phyloP scores from a whole-genome alignment of 257 asterid genomes.

The Penstemon newberryi region DNA sequence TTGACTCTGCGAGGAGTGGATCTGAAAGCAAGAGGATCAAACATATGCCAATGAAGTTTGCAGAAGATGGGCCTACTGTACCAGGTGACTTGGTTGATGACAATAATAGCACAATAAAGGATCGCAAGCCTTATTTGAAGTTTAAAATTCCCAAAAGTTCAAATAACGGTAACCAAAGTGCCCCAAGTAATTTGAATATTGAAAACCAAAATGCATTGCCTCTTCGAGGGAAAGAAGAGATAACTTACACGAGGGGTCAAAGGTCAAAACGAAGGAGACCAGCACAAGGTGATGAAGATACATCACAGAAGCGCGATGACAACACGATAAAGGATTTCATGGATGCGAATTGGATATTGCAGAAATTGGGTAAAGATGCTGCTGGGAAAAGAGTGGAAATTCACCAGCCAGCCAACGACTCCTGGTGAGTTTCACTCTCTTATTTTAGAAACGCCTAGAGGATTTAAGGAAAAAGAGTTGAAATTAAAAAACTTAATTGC shows the following conservation, averaged over 20 bases:
- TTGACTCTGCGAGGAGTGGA: constrained; percentile 38
- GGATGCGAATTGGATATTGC: constrained; percentile 92
- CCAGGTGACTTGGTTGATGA: constrained; percentile 49
- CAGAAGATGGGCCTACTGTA: constrained; percentile 37
- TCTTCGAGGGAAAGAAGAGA: constrained; percentile 63
- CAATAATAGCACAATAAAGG: constrained; percentile 41
- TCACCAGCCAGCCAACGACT: constrained; percentile 73
- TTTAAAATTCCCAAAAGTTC: constrained; percentile 76
- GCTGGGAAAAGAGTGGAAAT: constrained; percentile 93
- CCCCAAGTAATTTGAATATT: constrained; percentile 21
- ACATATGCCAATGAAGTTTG: constrained; percentile 31
- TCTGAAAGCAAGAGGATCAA: constrained; percentile 51
- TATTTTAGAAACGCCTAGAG: background rate
- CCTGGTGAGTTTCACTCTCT: constrained; percentile 59
- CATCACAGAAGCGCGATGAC: constrained; percentile 49
- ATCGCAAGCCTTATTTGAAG: constrained; percentile 63
- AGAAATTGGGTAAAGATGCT: constrained; percentile 95
- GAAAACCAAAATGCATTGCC: constrained; percentile 40
- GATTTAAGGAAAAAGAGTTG: background rate
- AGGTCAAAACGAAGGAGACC: constrained; percentile 86
- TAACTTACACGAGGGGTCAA: constrained; percentile 73
- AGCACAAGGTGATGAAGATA: constrained; percentile 52
- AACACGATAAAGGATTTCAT: constrained; percentile 65
- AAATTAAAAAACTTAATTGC: background rate
- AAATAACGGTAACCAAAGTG: constrained; percentile 50